Evolutionary conservation across 345 rosid species (phyloP).

Genomic region (Corymbia maculata): DNA sequence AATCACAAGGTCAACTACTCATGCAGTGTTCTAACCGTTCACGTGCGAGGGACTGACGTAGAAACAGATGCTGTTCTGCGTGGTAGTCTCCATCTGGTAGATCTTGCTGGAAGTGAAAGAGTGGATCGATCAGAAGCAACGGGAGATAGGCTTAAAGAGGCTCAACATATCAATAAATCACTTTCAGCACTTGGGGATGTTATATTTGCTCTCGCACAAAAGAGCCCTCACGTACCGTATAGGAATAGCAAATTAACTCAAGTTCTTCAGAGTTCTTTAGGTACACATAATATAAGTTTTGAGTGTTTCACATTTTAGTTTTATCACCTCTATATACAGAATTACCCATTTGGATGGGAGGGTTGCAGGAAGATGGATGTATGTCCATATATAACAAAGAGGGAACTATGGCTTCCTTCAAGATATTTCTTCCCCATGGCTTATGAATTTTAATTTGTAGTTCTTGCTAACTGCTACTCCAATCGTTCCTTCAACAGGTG

Average conservation of each 20-base stretch:
- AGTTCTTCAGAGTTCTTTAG: conserved; percentile 96
- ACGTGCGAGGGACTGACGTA: conserved; percentile 71
- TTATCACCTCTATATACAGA: background rate
- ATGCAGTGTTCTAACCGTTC: conserved; percentile 89
- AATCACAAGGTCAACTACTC: background rate
- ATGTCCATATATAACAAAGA: background rate
- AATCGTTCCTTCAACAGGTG: conserved; percentile 41
- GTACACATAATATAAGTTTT: conserved; percentile 16
- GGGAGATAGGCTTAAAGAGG: conserved; percentile 95
- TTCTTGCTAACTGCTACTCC: background rate
- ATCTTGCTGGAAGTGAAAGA: conserved; percentile 98
- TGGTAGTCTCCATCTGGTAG: conserved; percentile 83
- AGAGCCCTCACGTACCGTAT: conserved; percentile 80
- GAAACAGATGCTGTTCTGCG: conserved; percentile 62
- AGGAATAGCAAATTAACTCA: conserved; percentile 97
- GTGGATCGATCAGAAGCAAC: conserved; percentile 96
- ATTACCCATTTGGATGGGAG: background rate
- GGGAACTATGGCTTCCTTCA: background rate
- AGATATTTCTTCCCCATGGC: background rate
- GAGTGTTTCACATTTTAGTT: background rate
- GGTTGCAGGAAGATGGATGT: background rate
- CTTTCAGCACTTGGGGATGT: conserved; percentile 96
- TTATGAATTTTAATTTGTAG: background rate
- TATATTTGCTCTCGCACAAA: conserved; percentile 83
- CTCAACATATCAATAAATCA: conserved; percentile 94